Evolutionary conservation across 1,139 yeast species (phyloP).

Genomic region (Zygoascus hellenicus): DNA sequence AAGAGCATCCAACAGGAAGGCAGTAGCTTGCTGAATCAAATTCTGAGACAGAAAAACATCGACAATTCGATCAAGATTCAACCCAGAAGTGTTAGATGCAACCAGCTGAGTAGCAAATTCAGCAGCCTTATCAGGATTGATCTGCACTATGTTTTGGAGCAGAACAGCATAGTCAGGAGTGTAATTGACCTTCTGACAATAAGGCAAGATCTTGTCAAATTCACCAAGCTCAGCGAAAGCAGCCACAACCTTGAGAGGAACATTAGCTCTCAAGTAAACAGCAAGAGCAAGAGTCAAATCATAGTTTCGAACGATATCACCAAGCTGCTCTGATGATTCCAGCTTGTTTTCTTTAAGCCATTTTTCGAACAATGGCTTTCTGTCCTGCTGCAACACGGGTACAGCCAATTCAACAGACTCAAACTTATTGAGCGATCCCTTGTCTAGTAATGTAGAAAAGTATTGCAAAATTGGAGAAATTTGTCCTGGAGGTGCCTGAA

Average conservation of each 20-base stretch:
- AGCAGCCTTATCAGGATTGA: conserved; percentile 96
- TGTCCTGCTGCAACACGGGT: conserved; percentile 93
- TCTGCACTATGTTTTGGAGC: conserved; percentile 84
- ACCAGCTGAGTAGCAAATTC: conserved; percentile 91
- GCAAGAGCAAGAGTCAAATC: conserved; percentile 85
- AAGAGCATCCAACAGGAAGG: conserved; percentile 92
- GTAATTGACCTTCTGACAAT: conserved; percentile 83
- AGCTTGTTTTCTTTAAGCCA: conserved; percentile 95
- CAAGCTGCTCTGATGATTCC: conserved; percentile 91
- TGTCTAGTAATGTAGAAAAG: conserved; percentile 84
- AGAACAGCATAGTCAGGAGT: conserved; percentile 87
- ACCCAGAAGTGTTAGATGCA: conserved; percentile 51
- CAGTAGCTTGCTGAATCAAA: conserved; percentile 96
- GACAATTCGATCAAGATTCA: conserved; percentile 81
- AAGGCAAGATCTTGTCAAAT: conserved; percentile 92
- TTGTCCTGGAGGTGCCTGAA: conserved; percentile 95
- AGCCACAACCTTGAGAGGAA: conserved; percentile 85
- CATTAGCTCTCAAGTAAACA: conserved; percentile 79
- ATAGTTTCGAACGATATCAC: conserved; percentile 88
- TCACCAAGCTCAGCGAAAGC: conserved; percentile 94
- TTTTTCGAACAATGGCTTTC: conserved; percentile 89
- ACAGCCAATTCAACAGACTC: conserved; percentile 94
- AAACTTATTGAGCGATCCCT: conserved; percentile 86
- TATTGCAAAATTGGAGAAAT: conserved; percentile 92
- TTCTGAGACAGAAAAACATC: conserved; percentile 94